Percentiles rank a stretch among this genome's conserved stretches.
phyloP scores from a whole-genome alignment of 805 yeast genomes.

The Hanseniaspora meyeri region DNA sequence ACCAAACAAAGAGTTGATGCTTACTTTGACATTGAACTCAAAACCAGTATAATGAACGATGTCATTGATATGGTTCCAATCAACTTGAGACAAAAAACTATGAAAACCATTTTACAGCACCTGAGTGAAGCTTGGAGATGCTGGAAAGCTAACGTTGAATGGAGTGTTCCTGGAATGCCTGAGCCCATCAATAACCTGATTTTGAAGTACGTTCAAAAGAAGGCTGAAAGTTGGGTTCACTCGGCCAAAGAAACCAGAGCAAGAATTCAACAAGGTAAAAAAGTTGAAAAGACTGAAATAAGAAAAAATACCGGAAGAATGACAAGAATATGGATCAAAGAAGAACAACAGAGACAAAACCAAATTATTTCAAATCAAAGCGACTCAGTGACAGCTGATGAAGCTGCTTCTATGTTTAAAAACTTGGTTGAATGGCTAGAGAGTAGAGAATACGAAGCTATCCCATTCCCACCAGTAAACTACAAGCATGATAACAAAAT shows the following conservation, averaged over 20 bases:
- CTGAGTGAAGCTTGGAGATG: slow-evolving; percentile 98
- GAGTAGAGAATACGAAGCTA: slow-evolving; percentile 66
- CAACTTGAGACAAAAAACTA: slow-evolving; percentile 74
- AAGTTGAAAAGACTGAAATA: slow-evolving; percentile 88
- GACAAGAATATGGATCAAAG: slow-evolving; percentile 82
- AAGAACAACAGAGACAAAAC: slow-evolving; percentile 81
- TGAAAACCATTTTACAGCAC: slow-evolving; percentile 82
- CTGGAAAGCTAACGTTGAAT: slow-evolving; percentile 97
- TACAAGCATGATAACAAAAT: slow-evolving; percentile 90
- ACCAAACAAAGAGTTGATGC: slow-evolving; percentile 95
- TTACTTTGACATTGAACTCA: slow-evolving; percentile 79
- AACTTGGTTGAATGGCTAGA: slow-evolving; percentile 90
- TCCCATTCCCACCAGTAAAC: slow-evolving; percentile 85
- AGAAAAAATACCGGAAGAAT: slow-evolving; percentile 85
- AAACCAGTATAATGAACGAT: slow-evolving; percentile 92
- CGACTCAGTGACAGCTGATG: slow-evolving; percentile 57
- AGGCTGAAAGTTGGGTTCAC: slow-evolving; percentile 93
- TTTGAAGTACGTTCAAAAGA: slow-evolving; percentile 79
- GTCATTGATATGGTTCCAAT: slow-evolving; percentile 96
- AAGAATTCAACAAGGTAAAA: slow-evolving; percentile 74
- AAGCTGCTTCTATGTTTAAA: slow-evolving; percentile 76
- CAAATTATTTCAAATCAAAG: slow-evolving; percentile 78
- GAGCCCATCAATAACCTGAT: slow-evolving; percentile 78
- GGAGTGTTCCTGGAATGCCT: slow-evolving; percentile 96
- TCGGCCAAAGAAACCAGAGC: slow-evolving; percentile 89